Percentiles rank a stretch among this genome's conserved stretches.
phyloP scores from a whole-genome alignment of 805 yeast genomes.

The Pichia cephalocereana region DNA sequence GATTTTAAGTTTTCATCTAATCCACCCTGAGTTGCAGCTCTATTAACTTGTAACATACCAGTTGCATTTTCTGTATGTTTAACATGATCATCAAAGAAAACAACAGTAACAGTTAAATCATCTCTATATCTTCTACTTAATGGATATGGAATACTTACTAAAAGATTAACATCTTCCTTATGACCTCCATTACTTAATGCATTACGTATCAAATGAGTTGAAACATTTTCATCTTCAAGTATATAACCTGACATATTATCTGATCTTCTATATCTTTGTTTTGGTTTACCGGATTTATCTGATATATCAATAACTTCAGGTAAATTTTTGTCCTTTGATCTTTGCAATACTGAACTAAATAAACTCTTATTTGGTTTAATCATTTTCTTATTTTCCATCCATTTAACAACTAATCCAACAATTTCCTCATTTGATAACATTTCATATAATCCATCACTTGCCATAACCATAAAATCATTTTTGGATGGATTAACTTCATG shows the following conservation, averaged over 20 bases:
- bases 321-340: slow-evolving; percentile 31
- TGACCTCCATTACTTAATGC: slow-evolving; percentile 85
- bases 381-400: slow-evolving; percentile 76
- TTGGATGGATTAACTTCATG: slow-evolving; percentile 61
- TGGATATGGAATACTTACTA: slow-evolving; percentile 87
- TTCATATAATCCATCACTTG: slow-evolving; percentile 90
- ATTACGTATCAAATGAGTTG: slow-evolving; percentile 89
- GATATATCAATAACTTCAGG: slow-evolving; percentile 61
- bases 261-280: slow-evolving; percentile 63
- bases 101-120: slow-evolving; percentile 92
- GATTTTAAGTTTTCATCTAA: slow-evolving; percentile 32
- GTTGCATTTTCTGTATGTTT: slow-evolving; percentile 32
- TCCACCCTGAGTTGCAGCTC: slow-evolving; percentile 53
- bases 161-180: slow-evolving; percentile 77
- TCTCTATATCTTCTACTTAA: slow-evolving; percentile 88
- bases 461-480: slow-evolving; percentile 84
- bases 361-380: slow-evolving; percentile 40
- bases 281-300: slow-evolving; percentile 46
- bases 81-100: slow-evolving; percentile 66
- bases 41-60: slow-evolving; percentile 47
- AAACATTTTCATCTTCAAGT: slow-evolving; percentile 77
- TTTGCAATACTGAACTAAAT: slow-evolving; percentile 30
- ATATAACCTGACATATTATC: slow-evolving; percentile 33
- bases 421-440: slow-evolving; percentile 88
- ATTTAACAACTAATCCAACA: slow-evolving; percentile 81